phyloP scores from a whole-genome alignment of 352 stramenopile species.

The Phytophthora nicotianae region DNA sequence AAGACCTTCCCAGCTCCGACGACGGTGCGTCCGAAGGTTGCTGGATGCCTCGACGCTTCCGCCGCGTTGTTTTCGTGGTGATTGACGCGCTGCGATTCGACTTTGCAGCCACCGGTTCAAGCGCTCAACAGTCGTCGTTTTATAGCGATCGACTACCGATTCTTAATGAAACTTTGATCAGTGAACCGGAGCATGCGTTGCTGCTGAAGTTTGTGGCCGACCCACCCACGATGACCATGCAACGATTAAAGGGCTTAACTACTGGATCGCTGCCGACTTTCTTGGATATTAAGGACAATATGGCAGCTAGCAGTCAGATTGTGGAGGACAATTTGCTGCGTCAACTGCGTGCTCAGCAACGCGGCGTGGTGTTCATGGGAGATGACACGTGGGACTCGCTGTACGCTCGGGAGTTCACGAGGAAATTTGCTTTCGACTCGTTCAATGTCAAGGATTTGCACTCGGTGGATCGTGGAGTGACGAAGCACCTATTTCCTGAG shows the following conservation, averaged over 20 bases:
- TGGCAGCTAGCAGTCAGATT: conserved; percentile 89
- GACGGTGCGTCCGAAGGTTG: conserved; percentile 33
- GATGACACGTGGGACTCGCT: conserved; percentile 98
- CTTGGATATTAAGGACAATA: conserved; percentile 96
- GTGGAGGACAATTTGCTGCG: conserved; percentile 97
- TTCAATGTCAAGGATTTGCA: conserved; percentile 99
- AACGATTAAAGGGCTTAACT: conserved; percentile 97
- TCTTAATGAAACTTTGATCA: conserved; percentile 68
- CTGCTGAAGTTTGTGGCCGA: conserved; percentile 97
- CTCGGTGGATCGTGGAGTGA: conserved; percentile 96
- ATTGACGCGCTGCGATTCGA: conserved; percentile 98
- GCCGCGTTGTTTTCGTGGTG: conserved; percentile 93
- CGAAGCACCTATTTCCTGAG: conserved; percentile 71
- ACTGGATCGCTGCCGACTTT: conserved; percentile 98
- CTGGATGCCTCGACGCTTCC: conserved; percentile 80
- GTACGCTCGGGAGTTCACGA: conserved; percentile 92
- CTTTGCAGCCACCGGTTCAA: conserved; percentile 73
- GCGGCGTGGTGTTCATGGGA: conserved; percentile 95
- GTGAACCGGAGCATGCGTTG: conserved; percentile 60
- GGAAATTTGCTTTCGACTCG: conserved; percentile 94
- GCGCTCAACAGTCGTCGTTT: conserved; percentile 39
- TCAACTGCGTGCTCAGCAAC: conserved; percentile 68
- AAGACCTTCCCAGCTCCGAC: background rate
- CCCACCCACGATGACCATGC: conserved; percentile 98
- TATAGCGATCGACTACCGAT: conserved; percentile 88